A percentile compares a stretch with the other conserved stretches of the same genome.
phyloP scores from a whole-genome alignment of 2,329 filamentous ascomycete species.

The Huntiella moniliformis region DNA sequence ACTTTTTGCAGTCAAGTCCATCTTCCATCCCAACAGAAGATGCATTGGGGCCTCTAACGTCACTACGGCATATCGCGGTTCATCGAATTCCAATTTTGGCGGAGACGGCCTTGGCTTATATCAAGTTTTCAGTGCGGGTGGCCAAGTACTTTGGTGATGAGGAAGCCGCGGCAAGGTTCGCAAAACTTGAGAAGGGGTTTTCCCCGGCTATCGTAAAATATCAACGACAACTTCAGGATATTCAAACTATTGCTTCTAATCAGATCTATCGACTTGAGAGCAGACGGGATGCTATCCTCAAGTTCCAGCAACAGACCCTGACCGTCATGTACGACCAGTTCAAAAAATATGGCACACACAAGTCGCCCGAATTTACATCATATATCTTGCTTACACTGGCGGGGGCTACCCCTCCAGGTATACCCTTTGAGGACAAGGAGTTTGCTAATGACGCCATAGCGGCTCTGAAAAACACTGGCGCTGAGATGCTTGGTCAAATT shows the following conservation, averaged over 20 bases:
- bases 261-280: constrained; percentile 2
- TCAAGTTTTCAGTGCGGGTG: constrained; percentile 4
- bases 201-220: not conserved
- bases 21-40: not conserved
- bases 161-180: not conserved
- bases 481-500: too few species aligned
- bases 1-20: not conserved
- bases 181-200: not conserved
- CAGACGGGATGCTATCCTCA: constrained; percentile 2
- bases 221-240: not conserved
- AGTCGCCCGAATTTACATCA: too few species aligned
- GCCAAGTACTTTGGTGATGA: constrained; percentile 3
- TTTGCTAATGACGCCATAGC: too few species aligned
- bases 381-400: too few species aligned
- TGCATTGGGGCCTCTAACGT: constrained; percentile 2
- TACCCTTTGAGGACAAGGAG: too few species aligned
- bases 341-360: not conserved
- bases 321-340: constrained; percentile 1
- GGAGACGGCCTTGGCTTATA: not conserved
- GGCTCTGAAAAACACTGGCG: too few species aligned
- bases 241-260: not conserved
- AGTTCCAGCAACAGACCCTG: constrained; percentile 2
- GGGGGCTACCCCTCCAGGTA: too few species aligned
- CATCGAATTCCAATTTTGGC: constrained; percentile 6
- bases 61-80: constrained; percentile 10